Evolutionary conservation across 108 stramenopile genomes (phyloP).

Genomic region (Skeletonema costatum): DNA sequence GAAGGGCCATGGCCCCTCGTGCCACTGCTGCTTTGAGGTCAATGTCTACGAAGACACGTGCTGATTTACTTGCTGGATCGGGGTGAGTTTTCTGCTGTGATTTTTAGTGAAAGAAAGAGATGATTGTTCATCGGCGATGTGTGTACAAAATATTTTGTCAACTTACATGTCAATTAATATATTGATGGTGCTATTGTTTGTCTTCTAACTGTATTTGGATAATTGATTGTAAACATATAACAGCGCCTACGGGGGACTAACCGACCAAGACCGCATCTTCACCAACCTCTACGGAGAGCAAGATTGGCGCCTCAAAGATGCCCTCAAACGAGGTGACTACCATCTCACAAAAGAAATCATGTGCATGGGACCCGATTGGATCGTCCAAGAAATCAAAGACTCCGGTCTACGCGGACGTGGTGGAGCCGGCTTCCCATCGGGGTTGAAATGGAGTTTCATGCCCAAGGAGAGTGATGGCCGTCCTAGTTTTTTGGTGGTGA

Average conservation of each 20-base stretch:
- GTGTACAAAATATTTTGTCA: not conserved
- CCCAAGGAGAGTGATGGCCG: conserved; percentile 99
- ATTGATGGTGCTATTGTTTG: not conserved
- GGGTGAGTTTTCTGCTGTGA: conserved; percentile 32
- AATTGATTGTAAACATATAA: not conserved
- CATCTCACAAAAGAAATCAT: conserved; percentile 98
- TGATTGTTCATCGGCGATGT: conserved; percentile 1
- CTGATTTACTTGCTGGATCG: conserved; percentile 45
- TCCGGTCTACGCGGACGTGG: conserved; percentile 98
- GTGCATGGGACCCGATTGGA: conserved; percentile 99
- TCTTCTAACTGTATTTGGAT: not conserved
- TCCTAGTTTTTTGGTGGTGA: conserved; percentile 97
- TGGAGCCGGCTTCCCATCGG: conserved; percentile 98
- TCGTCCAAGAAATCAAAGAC: conserved; percentile 99
- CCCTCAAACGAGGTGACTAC: conserved; percentile 93
- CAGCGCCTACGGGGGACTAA: conserved; percentile 90
- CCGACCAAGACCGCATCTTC: conserved; percentile 99
- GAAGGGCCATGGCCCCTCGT: conserved; percentile 17
- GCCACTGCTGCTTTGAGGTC: conserved; percentile 10
- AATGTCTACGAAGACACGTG: conserved; percentile 38
- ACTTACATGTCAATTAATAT: not conserved
- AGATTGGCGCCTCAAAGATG: conserved; percentile 98
- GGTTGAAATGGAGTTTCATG: conserved; percentile 99
- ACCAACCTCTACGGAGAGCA: conserved; percentile 99
- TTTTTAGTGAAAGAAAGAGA: not conserved